Percentiles rank a stretch among this genome's conserved stretches.
phyloP scores from a whole-genome alignment of 2,329 filamentous ascomycete species.

The Paecilomyces dactylethromorphus region DNA sequence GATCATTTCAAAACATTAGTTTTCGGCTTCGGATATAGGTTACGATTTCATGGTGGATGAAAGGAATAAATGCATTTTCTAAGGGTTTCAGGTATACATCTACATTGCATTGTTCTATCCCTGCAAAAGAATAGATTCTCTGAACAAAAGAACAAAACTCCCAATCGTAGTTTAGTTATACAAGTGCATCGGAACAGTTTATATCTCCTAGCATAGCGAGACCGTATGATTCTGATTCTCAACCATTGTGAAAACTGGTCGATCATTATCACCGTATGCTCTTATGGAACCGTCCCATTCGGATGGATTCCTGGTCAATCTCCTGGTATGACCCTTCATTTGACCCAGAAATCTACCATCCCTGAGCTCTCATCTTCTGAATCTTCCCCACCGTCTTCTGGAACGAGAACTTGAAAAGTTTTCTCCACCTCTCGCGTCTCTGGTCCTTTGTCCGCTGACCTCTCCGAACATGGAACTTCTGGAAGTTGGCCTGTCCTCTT shows the following conservation, averaged over 20 bases:
- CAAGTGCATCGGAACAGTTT: conserved; percentile 1
- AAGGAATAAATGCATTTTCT: not conserved
- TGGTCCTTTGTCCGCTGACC: conserved; percentile 36
- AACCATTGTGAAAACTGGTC: not conserved
- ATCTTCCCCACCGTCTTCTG: conserved; percentile 35
- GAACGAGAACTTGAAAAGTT: conserved; percentile 39
- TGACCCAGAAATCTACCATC: conserved; percentile 36
- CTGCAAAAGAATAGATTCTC: not conserved
- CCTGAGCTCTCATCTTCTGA: conserved; percentile 39
- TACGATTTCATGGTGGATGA: not conserved
- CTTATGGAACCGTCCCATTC: not conserved
- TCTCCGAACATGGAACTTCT: conserved; percentile 37
- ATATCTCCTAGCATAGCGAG: not conserved
- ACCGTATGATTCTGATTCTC: not conserved
- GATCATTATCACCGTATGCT: not conserved
- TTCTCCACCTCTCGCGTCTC: conserved; percentile 34
- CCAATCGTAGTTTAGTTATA: conserved; percentile 5
- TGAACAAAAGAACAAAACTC: not conserved
- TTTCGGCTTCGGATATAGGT: not conserved
- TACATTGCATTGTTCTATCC: not conserved
- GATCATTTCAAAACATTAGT: not conserved
- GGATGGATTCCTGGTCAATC: not conserved
- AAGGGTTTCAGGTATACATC: not conserved
- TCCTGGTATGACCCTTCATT: not conserved
- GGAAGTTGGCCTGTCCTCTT: conserved; percentile 19